Evolutionary conservation across 257 asterid species (phyloP), one percentile per base, ranked within the genome.

Genomic region (Ligustrum vulgare): DNA sequence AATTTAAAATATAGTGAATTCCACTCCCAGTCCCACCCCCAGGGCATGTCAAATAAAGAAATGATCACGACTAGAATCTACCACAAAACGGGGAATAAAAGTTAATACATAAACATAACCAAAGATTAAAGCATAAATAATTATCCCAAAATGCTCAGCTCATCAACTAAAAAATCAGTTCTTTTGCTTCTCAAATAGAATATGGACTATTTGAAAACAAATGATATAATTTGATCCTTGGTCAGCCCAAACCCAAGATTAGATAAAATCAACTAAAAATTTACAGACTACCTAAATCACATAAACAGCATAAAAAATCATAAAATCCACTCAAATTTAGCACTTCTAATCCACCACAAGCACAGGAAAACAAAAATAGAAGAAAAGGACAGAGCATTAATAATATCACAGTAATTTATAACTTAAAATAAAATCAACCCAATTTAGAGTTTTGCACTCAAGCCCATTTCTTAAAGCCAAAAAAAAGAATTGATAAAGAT

Each of bases 361-460:
- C 83, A 82, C 76, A 66, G 76, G 62, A 64, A 69, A 18, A 74
- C 73, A 75, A 67, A 79, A 70, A 18, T 37, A 31, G 8, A 72
- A 82, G 78, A 10, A 39, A 39, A 84, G 39, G 71, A 82, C 80
- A 72, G 72, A 80, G 67, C 83, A 79, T 82, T 72, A 78, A 74
- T 31, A 58, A 70, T 20, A 71, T 71, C 74, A 34, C 22, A 43
- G 72, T 75, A 77, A 70, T 49, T 69, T 36, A 69, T 79, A 76
- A 82, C 18, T 82, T 68, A 72, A 34, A 74, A 51, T 23, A 63
- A 71, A 80, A 67, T 36, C 22, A 58, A 22, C 47, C 56, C 8
- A 83, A 75, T 74, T 64, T 6, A 58, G 69, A 63, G 79, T 72
- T 70, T 34, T 41, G 45, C 78, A 77, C 77, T 77, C 69, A 76